phyloP scores from a whole-genome alignment of 164 flowering plant genomes.

The Chloranthus sessilifolius region DNA sequence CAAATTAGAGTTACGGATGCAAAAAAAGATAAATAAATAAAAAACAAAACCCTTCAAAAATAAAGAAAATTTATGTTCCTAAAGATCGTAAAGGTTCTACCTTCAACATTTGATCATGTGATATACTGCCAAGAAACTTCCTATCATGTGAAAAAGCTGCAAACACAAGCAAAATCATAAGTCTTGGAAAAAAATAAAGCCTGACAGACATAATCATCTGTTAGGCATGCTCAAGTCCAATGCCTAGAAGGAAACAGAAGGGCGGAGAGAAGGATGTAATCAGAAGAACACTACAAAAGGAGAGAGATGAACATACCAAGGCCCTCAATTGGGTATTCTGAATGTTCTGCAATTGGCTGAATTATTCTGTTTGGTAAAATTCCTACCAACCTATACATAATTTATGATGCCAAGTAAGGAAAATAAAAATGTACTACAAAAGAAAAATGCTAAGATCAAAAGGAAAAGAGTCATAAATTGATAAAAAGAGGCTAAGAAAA shows the following conservation, averaged over 20 bases:
- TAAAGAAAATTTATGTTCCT: too few species aligned
- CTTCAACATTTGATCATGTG: conserved; percentile 84
- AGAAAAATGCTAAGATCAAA: too few species aligned
- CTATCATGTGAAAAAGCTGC: conserved; percentile 90
- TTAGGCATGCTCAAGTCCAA: background rate
- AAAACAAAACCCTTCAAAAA: too few species aligned
- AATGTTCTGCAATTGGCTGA: conserved; percentile 94
- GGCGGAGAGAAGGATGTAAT: background rate
- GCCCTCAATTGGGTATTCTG: conserved; percentile 87
- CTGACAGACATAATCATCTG: background rate
- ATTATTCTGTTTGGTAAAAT: conserved; percentile 89
- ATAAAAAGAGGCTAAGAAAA: too few species aligned
- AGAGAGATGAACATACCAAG: conserved; percentile 51
- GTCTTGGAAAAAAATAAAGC: background rate
- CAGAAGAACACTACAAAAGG: background rate
- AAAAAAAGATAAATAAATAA: too few species aligned
- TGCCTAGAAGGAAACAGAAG: background rate
- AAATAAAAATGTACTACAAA: background rate
- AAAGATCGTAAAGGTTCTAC: too few species aligned
- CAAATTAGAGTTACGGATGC: too few species aligned
- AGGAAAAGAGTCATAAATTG: too few species aligned
- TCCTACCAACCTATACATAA: conserved; percentile 60
- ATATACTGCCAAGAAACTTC: conserved; percentile 83
- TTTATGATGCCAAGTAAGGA: conserved; percentile 1
- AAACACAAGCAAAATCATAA: conserved; percentile 21